These are phyloP conservation scores for Hordeum marinum DNA, from an alignment of 176 grass and related monocot species.

Conservation along the genomic window DNA sequence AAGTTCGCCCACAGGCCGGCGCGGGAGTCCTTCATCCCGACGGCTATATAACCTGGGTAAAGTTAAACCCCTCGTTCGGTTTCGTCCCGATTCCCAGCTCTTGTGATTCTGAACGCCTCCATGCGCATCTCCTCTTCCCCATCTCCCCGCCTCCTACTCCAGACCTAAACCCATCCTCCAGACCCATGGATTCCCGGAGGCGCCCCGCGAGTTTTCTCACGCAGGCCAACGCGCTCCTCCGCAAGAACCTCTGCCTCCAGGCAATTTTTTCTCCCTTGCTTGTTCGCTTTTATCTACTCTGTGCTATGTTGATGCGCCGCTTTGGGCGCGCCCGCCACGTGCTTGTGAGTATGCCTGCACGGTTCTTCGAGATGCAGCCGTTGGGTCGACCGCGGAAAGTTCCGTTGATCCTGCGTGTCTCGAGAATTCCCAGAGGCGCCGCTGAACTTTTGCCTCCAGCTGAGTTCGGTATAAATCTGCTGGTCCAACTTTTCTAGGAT, in stretches of 20 bases:
- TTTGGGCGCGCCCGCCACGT: neutral
- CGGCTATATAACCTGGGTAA: neutral
- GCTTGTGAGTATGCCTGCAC: conserved; percentile 16
- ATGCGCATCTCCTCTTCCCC: neutral
- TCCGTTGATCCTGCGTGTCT: neutral
- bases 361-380: neutral
- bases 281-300: neutral
- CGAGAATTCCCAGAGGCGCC: neutral
- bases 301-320: neutral
- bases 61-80: neutral
- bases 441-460: neutral
- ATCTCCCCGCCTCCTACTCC: neutral
- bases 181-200: conserved; percentile 18
- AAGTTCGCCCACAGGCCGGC: neutral
- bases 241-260: conserved; percentile 64
- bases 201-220: conserved; percentile 39
- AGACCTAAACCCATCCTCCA: neutral
- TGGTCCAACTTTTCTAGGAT: neutral
- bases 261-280: neutral
- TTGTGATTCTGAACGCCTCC: neutral
- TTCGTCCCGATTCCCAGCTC: neutral
- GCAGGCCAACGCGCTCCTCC: conserved; percentile 53
- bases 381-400: neutral
- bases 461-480: neutral
- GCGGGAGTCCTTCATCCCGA: neutral